Evolutionary conservation across 2,329 filamentous ascomycete genomes (phyloP).

Genomic region (Arthrobotrys pseudoclavata): DNA sequence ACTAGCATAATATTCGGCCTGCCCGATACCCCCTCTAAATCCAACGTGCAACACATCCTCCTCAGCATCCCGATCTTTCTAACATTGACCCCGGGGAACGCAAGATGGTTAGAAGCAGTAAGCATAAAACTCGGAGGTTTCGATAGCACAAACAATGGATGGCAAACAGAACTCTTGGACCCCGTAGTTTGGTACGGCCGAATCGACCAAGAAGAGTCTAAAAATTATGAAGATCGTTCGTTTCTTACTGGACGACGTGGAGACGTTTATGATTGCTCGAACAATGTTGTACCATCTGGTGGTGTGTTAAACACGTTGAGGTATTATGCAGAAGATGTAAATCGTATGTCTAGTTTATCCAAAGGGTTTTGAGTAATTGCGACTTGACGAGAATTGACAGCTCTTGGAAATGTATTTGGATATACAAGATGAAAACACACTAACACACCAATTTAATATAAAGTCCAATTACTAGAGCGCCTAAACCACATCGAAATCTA

Average conservation of each 20-base stretch:
- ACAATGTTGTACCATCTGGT: constrained; percentile 23
- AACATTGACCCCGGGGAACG: not conserved
- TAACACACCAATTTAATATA: not conserved
- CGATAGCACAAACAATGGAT: not conserved
- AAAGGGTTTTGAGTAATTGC: no score
- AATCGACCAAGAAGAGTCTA: constrained; percentile 28
- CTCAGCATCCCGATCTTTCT: not conserved
- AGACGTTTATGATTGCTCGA: constrained; percentile 24
- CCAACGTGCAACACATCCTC: constrained; percentile 47
- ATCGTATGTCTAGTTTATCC: constrained; percentile 28
- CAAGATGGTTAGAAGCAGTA: constrained; percentile 40
- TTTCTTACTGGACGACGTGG: constrained; percentile 7
- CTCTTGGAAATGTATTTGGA: no score
- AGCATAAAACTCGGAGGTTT: not conserved
- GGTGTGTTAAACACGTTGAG: constrained; percentile 9
- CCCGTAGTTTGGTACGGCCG: constrained; percentile 33
- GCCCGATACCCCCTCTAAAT: constrained; percentile 19
- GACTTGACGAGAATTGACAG: no score
- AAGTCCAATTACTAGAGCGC: constrained; percentile 21
- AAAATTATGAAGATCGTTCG: not conserved
- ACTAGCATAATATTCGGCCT: not conserved
- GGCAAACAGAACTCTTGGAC: not conserved
- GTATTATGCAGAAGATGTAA: constrained; percentile 31
- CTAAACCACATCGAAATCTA: constrained; percentile 49
- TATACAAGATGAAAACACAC: not conserved